phyloP scores from a whole-genome alignment of 768 basidiomycete genomes.

The Rhodotorula toruloides region DNA sequence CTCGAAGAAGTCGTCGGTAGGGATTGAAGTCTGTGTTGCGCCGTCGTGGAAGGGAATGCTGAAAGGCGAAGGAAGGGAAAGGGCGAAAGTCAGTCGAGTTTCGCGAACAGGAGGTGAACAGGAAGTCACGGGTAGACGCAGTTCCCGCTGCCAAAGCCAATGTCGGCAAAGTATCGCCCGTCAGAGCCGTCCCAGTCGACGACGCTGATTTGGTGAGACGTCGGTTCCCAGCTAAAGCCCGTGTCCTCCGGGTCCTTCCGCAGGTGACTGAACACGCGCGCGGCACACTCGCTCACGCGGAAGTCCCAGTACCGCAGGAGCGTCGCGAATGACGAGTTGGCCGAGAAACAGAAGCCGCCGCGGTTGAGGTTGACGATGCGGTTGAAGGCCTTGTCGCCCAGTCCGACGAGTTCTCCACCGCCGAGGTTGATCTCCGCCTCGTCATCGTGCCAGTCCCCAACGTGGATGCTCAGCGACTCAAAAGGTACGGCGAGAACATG shows the following conservation, averaged over 20 bases:
- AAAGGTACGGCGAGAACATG: slow-evolving; percentile 29
- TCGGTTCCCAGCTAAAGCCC: slow-evolving; percentile 22
- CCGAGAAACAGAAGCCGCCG: slow-evolving; percentile 30
- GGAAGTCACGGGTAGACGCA: slow-evolving; percentile 4
- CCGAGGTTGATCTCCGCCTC: slow-evolving; percentile 11
- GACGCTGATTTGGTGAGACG: slow-evolving; percentile 21
- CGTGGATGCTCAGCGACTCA: slow-evolving; percentile 21
- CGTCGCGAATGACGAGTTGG: slow-evolving; percentile 8
- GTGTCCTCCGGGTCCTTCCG: slow-evolving; percentile 11
- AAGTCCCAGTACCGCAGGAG: slow-evolving; percentile 17
- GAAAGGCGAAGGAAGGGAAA: too few relatives aligned
- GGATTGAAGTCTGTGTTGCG: not conserved
- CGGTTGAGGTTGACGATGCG: slow-evolving; percentile 16
- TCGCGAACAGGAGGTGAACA: too few relatives aligned
- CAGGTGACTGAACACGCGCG: slow-evolving; percentile 4
- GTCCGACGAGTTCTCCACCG: not conserved
- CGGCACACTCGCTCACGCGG: slow-evolving; percentile 21
- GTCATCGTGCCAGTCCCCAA: slow-evolving; percentile 20
- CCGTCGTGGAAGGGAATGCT: slow-evolving; percentile 13
- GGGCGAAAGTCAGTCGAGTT: not conserved
- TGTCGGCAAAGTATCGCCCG: slow-evolving; percentile 17
- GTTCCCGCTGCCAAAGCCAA: slow-evolving; percentile 16
- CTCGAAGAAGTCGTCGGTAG: slow-evolving; percentile 11
- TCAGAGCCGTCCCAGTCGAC: slow-evolving; percentile 24
- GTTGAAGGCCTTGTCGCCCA: slow-evolving; percentile 2